Conservation (phyloP, 495 filamentous ascomycete genomes). For the Cudoniella acicularis region DNA sequence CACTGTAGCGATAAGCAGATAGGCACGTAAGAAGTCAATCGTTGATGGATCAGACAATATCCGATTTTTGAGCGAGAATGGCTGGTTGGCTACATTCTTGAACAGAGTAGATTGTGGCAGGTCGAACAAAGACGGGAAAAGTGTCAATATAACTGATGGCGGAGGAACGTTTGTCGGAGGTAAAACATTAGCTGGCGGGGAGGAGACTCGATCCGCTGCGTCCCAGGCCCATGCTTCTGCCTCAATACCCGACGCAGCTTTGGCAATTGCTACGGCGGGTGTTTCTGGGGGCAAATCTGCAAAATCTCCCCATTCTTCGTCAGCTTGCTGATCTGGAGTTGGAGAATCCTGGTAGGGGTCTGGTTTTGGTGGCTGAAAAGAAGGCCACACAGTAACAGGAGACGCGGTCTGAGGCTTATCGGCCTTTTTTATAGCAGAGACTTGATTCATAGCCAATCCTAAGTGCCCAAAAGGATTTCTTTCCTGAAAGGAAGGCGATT, state of each 20-base stretch:
- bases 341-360: conserved; percentile 22
- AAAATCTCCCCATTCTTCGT: conserved; percentile 60
- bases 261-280: conserved; percentile 1
- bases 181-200: conserved; percentile 35
- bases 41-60: conserved; percentile 55
- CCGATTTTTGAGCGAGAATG: conserved; percentile 49
- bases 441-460: conserved; percentile 36
- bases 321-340: conserved; percentile 24
- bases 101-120: conserved; percentile 50
- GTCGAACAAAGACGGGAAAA: conserved; percentile 66
- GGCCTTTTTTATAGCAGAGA: conserved; percentile 26
- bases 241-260: conserved; percentile 17
- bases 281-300: conserved; percentile 37
- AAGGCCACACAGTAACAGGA: conserved; percentile 46
- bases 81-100: conserved; percentile 47
- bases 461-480: conserved; percentile 42
- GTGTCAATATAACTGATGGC: conserved; percentile 72
- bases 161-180: conserved; percentile 90
- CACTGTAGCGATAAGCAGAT: conserved; percentile 58
- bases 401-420: conserved; percentile 31
- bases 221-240: conserved; percentile 30
- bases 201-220: conserved; percentile 15
- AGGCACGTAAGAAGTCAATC: conserved; percentile 48
- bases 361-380: conserved; percentile 23
- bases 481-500: conserved; percentile 48